A percentile compares a stretch with the other conserved stretches of the same genome.
Conservation (phyloP, 148 eudicot genomes). For the Diospyros lotus region DNA sequence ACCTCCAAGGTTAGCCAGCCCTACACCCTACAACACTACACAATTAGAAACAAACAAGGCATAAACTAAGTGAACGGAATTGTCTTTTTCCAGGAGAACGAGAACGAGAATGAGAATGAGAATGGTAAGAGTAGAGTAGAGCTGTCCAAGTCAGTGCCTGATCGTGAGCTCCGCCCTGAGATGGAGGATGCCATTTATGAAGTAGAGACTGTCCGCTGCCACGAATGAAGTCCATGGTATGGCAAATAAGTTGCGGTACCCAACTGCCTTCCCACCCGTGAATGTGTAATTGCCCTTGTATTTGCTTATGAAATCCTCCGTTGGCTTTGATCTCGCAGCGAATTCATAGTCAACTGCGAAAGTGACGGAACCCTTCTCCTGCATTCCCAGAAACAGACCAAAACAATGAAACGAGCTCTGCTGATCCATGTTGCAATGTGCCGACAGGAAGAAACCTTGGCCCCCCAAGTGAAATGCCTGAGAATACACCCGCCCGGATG, state of each 20-base stretch:
- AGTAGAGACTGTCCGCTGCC: slow-evolving; percentile 57
- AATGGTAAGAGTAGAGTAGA: too few relatives aligned
- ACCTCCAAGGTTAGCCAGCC: too few relatives aligned
- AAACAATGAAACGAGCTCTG: slow-evolving; percentile 60
- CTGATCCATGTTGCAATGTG: slow-evolving; percentile 75
- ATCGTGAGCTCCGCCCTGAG: slow-evolving; percentile 65
- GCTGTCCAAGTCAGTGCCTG: slow-evolving; percentile 20
- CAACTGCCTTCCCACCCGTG: slow-evolving; percentile 70
- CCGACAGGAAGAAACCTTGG: slow-evolving; percentile 67
- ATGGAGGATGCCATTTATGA: slow-evolving; percentile 56
- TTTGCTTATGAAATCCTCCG: slow-evolving; percentile 39
- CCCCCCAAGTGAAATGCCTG: slow-evolving; percentile 70
- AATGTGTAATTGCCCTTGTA: slow-evolving; percentile 58
- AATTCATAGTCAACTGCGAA: slow-evolving; percentile 63
- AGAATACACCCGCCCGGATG: slow-evolving; percentile 56
- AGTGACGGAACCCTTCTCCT: slow-evolving; percentile 57
- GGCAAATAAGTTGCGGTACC: slow-evolving; percentile 59
- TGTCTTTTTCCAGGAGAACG: too few relatives aligned
- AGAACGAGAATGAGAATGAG: too few relatives aligned
- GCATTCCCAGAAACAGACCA: slow-evolving; percentile 79
- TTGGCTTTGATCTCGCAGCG: slow-evolving; percentile 45
- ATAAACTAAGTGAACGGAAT: too few relatives aligned
- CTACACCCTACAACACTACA: too few relatives aligned
- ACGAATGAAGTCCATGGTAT: slow-evolving; percentile 56
- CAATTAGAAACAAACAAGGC: too few relatives aligned